phyloP scores from a whole-genome alignment of 257 asterid genomes.

The Penstemon barbatus region DNA sequence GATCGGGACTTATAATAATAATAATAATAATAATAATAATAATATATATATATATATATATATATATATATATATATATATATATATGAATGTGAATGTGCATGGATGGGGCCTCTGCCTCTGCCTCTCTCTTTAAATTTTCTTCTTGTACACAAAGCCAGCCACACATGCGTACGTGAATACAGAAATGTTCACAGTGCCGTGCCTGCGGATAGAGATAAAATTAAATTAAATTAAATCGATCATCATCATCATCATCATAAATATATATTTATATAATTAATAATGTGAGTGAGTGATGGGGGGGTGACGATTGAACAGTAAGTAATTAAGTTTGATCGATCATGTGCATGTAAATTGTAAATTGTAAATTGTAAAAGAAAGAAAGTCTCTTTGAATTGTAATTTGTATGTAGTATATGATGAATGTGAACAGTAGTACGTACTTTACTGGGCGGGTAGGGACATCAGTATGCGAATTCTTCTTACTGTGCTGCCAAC shows the following conservation, averaged over 20 bases:
- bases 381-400: neutral
- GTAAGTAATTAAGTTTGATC: constrained; percentile 16
- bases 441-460: no score
- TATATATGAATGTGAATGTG: no score
- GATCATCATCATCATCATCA: no score
- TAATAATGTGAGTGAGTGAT: neutral
- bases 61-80: neutral
- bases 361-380: no score
- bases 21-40: no score
- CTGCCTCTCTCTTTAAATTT: no score
- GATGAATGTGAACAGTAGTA: neutral
- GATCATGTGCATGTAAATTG: constrained; percentile 37
- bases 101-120: constrained; percentile 16
- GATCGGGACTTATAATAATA: no score
- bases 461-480: no score
- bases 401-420: neutral
- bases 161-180: constrained; percentile 12
- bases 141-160: constrained; percentile 14
- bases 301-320: constrained; percentile 30
- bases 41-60: neutral
- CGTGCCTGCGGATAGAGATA: no score
- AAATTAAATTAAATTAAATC: neutral
- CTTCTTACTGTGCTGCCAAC: constrained; percentile 31
- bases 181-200: neutral
- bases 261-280: no score